Evolutionary conservation across 768 basidiomycete genomes (phyloP), one percentile per base, ranked within the genome.

Genomic region (Daedaleopsis nitida): DNA sequence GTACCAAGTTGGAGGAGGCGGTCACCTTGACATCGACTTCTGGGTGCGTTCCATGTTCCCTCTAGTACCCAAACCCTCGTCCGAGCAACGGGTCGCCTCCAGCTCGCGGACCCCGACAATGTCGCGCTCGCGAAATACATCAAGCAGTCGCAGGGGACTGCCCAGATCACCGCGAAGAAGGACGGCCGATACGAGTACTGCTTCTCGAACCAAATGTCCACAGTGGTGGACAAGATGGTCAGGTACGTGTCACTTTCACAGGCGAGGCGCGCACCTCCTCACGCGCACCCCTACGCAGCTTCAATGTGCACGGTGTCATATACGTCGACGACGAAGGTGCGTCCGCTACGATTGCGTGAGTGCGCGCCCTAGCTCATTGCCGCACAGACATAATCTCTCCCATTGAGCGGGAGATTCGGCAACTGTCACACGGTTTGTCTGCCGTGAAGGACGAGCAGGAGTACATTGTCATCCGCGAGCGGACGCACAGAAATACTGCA

Each of bases 151-250:
- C 97, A 96, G 6, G 97, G 97, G 0, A 90, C 92, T 10, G 79
- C 88, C 53, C 87, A 93, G 34, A 86, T 96, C 66, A 96, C 94
- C 12, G 95, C 95, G 21, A 85, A 88, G 61, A 83, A 80, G 69
- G 91, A 97, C 66, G 97, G 97, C 0, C 80, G 93, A 52, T 86
- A 95, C 71, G 89, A 94, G 68, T 97, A 98, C 70, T 99, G 97
- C 77, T 99, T 98, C 83, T 96, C 94, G 34, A 99, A 99, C 74
- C 93, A 95, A 75, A 98, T 98, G 96, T 95, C 92, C 69, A 87
- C 94, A 27, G 89, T 98, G 69, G 90, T 94, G 49, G 94, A 97
- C 78, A 98, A 99, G 77, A 86, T 91, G 66, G 87, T 98, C 71
- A 94, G 91, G 95, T 95, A 69, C 65, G 82, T 73, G 53, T 38